Conservation (phyloP, 2,329 filamentous ascomycete genomes). For the Sclerotinia sclerotiorum region DNA sequence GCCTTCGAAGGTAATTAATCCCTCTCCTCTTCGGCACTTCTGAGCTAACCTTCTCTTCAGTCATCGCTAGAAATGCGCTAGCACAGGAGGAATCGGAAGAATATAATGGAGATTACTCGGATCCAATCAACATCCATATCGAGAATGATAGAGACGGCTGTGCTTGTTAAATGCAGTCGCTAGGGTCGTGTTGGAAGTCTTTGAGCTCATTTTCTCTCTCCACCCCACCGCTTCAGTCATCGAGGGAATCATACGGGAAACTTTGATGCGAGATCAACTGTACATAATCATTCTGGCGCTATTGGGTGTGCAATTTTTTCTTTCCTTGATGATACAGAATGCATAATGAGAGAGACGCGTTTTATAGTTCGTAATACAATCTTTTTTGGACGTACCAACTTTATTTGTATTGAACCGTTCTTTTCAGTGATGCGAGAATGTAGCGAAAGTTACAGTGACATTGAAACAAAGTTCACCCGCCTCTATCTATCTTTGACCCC, state of each 20-base stretch:
- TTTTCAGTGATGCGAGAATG: background rate
- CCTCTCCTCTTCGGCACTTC: background rate
- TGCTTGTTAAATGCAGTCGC: slow-evolving; percentile 65
- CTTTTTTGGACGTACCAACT: background rate
- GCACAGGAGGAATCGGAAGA: slow-evolving; percentile 97
- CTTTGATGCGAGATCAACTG: slow-evolving; percentile 28
- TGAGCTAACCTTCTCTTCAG: slow-evolving; percentile 47
- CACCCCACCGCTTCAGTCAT: background rate
- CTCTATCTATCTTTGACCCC: background rate
- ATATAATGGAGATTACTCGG: slow-evolving; percentile 95
- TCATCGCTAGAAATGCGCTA: slow-evolving; percentile 93
- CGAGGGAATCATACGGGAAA: slow-evolving; percentile 14
- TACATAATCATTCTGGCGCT: slow-evolving; percentile 41
- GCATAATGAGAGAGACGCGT: slow-evolving; percentile 27
- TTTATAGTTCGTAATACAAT: slow-evolving; percentile 14
- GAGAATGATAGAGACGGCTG: slow-evolving; percentile 92
- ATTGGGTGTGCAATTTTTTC: slow-evolving; percentile 34
- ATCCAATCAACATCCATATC: slow-evolving; percentile 97
- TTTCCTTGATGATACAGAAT: slow-evolving; percentile 35
- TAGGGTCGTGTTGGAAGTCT: slow-evolving; percentile 15
- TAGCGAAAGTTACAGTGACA: background rate
- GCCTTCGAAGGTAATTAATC: slow-evolving; percentile 60
- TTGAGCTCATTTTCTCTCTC: slow-evolving; percentile 18
- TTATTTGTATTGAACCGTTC: background rate
- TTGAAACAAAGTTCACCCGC: background rate